Base-by-base conservation (phyloP, 345 rosid genomes). In the Raphanus raphanistrum region DNA sequence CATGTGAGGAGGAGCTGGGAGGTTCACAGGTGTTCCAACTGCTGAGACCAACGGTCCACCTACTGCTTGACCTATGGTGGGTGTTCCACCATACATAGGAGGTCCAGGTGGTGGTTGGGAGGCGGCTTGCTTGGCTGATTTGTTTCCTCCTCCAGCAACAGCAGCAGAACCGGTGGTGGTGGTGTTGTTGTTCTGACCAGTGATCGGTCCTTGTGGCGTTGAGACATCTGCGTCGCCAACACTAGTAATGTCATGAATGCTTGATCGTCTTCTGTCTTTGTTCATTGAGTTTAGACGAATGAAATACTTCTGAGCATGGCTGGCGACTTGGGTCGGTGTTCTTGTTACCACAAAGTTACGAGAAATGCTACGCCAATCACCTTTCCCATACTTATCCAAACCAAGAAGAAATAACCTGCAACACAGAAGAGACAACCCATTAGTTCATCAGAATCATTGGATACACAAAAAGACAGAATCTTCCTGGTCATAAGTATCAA, bases 351-450 rank as follows among this genome's bases (percentile, higher is more conserved):
- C 98, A 84, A 85, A 94, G 82, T 92, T 90, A 16, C 98, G 88
- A 8, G 98, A 94, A 76, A 94, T 94, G 81, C 98, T 94, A 74
- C 98, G 89, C 97, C 98, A 94, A 55, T 94, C 97, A 33, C 98
- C 98, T 85, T 92, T 94, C 72, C 98, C 98, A 16, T 92, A 94
- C 79, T 92, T 92, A 27, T 94, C 97, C 90, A 94, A 86, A 79
- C 97, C 98, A 31, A 90, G 95, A 82, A 94, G 97, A 87, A 94
- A 94, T 82, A 92, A 88, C 88, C 98, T 94, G 87, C 57, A 68
- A 76, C 76, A 64, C 2, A 32, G 52, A 74, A 57, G 48, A 55
- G 74, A 69, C 15, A 28, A 9, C 48, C 58, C 15, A 79, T 52
- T 45, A 73, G 48, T 38, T 68, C 75, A 79, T 73, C 66, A 73